Evolutionary conservation across 2,329 filamentous ascomycete genomes (phyloP), one percentile per base, ranked within the genome.

Genomic region (Trichophyton rubrum): DNA sequence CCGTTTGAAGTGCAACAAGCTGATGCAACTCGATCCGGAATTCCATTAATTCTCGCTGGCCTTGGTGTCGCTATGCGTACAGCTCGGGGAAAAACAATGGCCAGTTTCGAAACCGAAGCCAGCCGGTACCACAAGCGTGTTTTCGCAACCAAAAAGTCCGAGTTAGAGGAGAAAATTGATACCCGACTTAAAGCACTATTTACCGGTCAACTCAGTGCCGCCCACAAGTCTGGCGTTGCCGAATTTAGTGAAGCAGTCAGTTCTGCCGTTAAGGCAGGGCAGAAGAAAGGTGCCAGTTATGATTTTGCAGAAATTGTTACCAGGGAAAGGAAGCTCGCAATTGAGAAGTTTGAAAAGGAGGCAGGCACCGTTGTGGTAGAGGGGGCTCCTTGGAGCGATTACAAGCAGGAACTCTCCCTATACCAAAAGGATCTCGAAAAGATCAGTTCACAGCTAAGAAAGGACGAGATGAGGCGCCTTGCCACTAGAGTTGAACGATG

Each of bases 101-200:
- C 86, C 68, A 84, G 84, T n/a, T 99, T 99, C 68, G 90, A 96
- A 71, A 83, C 82, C 0, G 90, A 95, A 71, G 93, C 93, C 1
- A 91, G 91, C 71, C 82, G 93, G 64, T 99, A 99, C 72, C 93
- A 97, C 79, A 97, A 97, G 77, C 90, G 87, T 17, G 93, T 99
- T 15, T 99, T 93, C 73, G 80, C 84, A 65, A 83, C 89, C 61
- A 99, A 99, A 77, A 84, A 85, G 64, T 80, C 83, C 1, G 93
- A 99, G 70, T 81, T 99, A 6, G 89, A 93, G 71, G 79, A 78
- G 68, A 96, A 96, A 75, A 82, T 96, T 43, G 93, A 97, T 70
- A 80, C 83, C n/a, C 83, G 93, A 38, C 80, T 99, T 59, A 97
- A 95, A 77, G 79, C 86, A 1, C 80, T 99, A 9, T 96, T 93